Evolutionary conservation across 208 protist species (phyloP), one percentile per base, ranked within the genome.

Genomic region (Acanthamoeba royreba): DNA sequence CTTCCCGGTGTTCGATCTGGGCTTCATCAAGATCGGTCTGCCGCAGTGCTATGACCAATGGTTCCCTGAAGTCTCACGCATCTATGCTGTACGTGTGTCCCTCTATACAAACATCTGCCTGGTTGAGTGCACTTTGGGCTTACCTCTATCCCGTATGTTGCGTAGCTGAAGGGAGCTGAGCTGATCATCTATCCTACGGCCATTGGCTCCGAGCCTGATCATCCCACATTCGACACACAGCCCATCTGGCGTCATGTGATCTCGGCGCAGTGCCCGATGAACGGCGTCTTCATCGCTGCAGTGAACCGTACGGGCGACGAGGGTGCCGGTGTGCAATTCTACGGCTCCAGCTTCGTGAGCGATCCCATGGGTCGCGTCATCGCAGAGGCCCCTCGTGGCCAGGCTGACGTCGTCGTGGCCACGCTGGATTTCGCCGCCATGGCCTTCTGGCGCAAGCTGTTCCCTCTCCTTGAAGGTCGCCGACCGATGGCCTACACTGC

Each of bases 151-250:
- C n/a, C n/a, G n/a, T n/a, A n/a, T n/a, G n/a, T n/a, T n/a, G n/a
- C n/a, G n/a, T n/a, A n/a, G n/a, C 38, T 93, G 4, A 93, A 93
- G 52, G 91, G 91, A 66, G 91, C 91, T n/a, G 91, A 93, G 52
- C n/a, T 93, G 2, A 40, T 93, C 42, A 11, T 93, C 11, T 93
- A 93, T 69, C 91, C 91, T 25, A 93, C 74, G 17, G 85, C 74
- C 19, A 93, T 93, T 93, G 91, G 91, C 42, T 49, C 15, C 63
- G 91, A 93, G 28, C 91, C 91, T 25, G 11, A 49, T 3, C 47
- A 46, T 69, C 40, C 49, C 9, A 46, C 66, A 13, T 89, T 93
- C 25, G 74, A 93, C 49, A 92, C 91, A 9, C 2, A 66, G 9
- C 28, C 91, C 31, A 90, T 92, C 40, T 93, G 91, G 91, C 19